Conservation (phyloP, 768 basidiomycete species). For the Gyrodon lividus region DNA sequence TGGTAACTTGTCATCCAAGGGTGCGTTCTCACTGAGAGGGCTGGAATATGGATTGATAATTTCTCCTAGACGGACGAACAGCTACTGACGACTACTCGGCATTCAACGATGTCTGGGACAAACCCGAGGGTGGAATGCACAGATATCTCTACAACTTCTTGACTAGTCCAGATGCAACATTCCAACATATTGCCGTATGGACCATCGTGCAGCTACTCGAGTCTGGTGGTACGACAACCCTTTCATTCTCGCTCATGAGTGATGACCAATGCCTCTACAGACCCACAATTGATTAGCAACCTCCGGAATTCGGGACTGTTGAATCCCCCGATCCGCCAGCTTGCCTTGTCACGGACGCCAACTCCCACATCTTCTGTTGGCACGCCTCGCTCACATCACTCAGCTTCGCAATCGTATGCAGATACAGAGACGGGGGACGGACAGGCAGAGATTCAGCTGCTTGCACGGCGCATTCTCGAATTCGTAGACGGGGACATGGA, state of each 20-base stretch:
- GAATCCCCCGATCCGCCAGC: constrained; percentile 81
- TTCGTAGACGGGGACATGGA: constrained; percentile 78
- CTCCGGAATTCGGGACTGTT: constrained; percentile 82
- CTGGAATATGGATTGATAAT: background rate
- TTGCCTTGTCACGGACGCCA: constrained; percentile 69
- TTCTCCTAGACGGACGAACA: constrained; percentile 63
- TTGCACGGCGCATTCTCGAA: constrained; percentile 83
- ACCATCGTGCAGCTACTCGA: constrained; percentile 97
- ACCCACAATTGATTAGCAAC: constrained; percentile 86
- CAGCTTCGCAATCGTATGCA: constrained; percentile 69
- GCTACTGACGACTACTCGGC: constrained; percentile 89
- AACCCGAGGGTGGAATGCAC: constrained; percentile 97
- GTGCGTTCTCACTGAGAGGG: constrained; percentile 37
- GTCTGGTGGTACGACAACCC: constrained; percentile 67
- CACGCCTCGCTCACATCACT: constrained; percentile 69
- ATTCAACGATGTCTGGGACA: constrained; percentile 97
- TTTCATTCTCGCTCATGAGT: background rate
- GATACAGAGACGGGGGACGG: constrained; percentile 86
- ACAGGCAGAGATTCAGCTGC: constrained; percentile 85
- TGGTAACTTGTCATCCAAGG: constrained; percentile 96
- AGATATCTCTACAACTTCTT: constrained; percentile 92
- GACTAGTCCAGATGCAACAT: constrained; percentile 90
- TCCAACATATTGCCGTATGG: constrained; percentile 99
- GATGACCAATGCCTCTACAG: constrained; percentile 36
- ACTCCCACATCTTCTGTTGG: constrained; percentile 73